phyloP scores from a whole-genome alignment of 306 rosid species.

The Canavalia ensiformis region DNA sequence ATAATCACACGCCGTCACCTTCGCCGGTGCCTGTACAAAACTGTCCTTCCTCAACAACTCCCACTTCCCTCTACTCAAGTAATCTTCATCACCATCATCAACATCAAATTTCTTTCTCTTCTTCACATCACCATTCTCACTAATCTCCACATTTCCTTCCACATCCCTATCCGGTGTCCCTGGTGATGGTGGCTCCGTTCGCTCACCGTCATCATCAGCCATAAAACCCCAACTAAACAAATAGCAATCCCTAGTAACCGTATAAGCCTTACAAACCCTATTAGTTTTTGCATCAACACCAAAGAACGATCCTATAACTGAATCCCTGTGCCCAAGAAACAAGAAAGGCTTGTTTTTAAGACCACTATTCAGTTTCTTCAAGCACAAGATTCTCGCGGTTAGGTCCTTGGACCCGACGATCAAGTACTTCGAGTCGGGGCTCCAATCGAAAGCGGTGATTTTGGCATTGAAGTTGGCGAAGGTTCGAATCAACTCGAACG shows the following conservation, averaged over 20 bases:
- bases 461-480: constrained; percentile 74
- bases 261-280: constrained; percentile 72
- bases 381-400: constrained; percentile 69
- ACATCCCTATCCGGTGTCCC: constrained; percentile 74
- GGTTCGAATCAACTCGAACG: constrained; percentile 76
- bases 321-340: constrained; percentile 87
- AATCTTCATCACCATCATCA: constrained; percentile 57
- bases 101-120: constrained; percentile 64
- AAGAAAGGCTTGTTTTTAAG: constrained; percentile 64
- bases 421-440: constrained; percentile 75
- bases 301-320: constrained; percentile 78
- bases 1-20: constrained; percentile 80
- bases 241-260: constrained; percentile 74
- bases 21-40: constrained; percentile 69
- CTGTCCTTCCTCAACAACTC: constrained; percentile 78
- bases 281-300: constrained; percentile 70
- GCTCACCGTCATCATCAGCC: constrained; percentile 46
- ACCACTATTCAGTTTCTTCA: constrained; percentile 54
- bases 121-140: constrained; percentile 48
- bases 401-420: constrained; percentile 86
- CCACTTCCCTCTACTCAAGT: constrained; percentile 78
- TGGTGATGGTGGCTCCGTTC: constrained; percentile 61
- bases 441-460: constrained; percentile 78
- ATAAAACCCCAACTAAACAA: constrained; percentile 75
- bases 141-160: constrained; percentile 59